Percentiles rank a stretch among this genome's conserved stretches.
Conservation (phyloP, 768 basidiomycete genomes). For the Termitomyces sp. region DNA sequence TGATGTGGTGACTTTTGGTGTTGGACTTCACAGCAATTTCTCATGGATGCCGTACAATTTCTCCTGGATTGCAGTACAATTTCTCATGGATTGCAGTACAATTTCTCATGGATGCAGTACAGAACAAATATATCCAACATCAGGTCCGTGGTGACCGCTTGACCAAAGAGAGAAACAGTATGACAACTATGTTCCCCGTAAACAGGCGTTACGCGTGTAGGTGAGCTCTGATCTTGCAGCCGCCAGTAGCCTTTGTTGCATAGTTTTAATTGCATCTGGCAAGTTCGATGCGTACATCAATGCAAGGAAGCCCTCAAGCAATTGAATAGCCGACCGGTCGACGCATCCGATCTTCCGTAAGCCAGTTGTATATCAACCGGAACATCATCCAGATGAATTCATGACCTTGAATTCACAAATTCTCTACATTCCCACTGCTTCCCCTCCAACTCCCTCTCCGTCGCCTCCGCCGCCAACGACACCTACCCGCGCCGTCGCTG, state of each 20-base stretch:
- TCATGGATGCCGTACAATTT: no score
- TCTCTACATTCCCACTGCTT: background rate
- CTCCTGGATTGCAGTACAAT: no score
- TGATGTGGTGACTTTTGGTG: background rate
- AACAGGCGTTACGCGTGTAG: background rate
- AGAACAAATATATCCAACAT: no score
- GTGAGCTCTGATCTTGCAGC: background rate
- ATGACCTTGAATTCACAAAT: background rate
- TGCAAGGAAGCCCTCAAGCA: background rate
- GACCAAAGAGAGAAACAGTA: no score
- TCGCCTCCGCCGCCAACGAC: background rate
- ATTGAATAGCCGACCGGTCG: background rate
- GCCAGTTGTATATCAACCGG: background rate
- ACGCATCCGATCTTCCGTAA: background rate
- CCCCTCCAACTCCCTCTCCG: background rate
- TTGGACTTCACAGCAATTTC: background rate
- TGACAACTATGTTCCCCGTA: no score
- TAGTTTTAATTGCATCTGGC: no score
- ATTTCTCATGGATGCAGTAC: no score
- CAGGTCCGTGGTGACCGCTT: no score
- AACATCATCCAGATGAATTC: background rate
- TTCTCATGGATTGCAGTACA: no score
- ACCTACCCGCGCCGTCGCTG: background rate
- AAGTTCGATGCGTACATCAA: background rate
- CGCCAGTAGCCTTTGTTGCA: no score